Base-by-base conservation (phyloP, 2,329 filamentous ascomycete species). In the Colletotrichum scovillei region DNA sequence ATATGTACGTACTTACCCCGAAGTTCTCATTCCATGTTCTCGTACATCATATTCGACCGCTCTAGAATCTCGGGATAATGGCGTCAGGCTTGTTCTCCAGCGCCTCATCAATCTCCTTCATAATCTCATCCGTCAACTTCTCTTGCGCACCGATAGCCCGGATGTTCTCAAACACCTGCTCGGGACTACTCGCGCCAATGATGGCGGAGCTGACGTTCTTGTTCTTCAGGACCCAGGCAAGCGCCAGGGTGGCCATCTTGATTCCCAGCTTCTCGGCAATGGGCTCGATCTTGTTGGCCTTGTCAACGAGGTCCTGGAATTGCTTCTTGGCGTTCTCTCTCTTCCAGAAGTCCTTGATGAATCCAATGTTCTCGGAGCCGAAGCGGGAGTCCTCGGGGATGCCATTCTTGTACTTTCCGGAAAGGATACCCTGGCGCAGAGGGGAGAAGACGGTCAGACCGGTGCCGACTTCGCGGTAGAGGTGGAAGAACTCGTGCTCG, bases 361-460 rank as follows among this genome's bases (percentile, higher is more conserved):
- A 92, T 65, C 87, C 85, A 73, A 92, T 86, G 64, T 88, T 84
- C 55, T 86, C 86, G 76, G 87, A 85, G 14, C 87, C 87, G 71
- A 92, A 84, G 32, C 92, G 85, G n/a, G 88, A 90, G 74, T 88
- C 88, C 4, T 87, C 82, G 5, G 90, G 90, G 53, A 92, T 88
- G 32, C 89, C 89, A 76, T 91, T 83, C 79, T 90, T 91, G 82
- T 93, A 93, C 81, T 93, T 93, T 59, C 91, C 92, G 0, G 90
- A 90, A 74, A 93, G 82, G 73, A 93, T 85, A 24, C 91, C 91
- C 63, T 82, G 79, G 57, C 80, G 79, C 78, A 93, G 82, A 1
- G 91, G 92, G 3, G 87, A 90, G 82, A 88, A 93, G 72, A 89
- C 88, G 14, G 91, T 93, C 52, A 92, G 83, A 4, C 91, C 91